These are phyloP conservation scores for Bryoerythrophyllum caledonicum DNA, from an alignment of 225 moss, liverwort and hornwort species.

Conservation along the genomic window DNA sequence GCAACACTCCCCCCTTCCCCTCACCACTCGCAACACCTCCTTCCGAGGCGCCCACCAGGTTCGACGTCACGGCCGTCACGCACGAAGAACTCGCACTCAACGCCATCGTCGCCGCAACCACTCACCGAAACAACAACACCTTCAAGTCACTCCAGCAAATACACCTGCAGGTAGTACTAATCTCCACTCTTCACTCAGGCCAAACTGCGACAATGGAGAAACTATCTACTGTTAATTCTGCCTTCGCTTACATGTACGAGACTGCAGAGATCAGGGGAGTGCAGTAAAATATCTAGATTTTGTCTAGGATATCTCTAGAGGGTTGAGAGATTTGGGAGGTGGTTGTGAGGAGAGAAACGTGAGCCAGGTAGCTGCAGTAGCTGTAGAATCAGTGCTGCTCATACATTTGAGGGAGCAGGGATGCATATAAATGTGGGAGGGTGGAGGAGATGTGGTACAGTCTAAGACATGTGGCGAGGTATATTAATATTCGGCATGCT, in stretches of 20 bases:
- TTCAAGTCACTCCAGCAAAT: background rate
- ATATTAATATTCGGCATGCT: background rate
- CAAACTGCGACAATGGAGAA: background rate
- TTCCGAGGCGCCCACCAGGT: constrained; percentile 15
- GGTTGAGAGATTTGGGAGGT: background rate
- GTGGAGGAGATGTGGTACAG: background rate
- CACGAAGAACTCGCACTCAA: constrained; percentile 37
- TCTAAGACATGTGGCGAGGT: background rate
- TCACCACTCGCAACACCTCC: background rate
- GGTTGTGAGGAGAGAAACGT: background rate
- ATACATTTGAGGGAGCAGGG: background rate
- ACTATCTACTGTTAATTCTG: too few species aligned
- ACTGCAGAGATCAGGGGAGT: background rate
- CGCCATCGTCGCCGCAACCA: constrained; percentile 25
- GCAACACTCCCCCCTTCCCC: constrained; percentile 25
- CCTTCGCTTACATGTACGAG: background rate
- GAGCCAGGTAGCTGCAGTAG: background rate
- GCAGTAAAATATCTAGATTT: background rate
- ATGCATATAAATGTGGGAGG: background rate
- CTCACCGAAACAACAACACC: background rate
- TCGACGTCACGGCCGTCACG: constrained; percentile 8
- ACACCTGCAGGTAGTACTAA: background rate
- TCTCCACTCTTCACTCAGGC: background rate
- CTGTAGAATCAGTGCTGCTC: too few species aligned
- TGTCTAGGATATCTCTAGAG: background rate